Evolutionary conservation across 2,329 filamentous ascomycete genomes (phyloP), one percentile per base, ranked within the genome.

Genomic region (Ascochyta viciae-villosae): DNA sequence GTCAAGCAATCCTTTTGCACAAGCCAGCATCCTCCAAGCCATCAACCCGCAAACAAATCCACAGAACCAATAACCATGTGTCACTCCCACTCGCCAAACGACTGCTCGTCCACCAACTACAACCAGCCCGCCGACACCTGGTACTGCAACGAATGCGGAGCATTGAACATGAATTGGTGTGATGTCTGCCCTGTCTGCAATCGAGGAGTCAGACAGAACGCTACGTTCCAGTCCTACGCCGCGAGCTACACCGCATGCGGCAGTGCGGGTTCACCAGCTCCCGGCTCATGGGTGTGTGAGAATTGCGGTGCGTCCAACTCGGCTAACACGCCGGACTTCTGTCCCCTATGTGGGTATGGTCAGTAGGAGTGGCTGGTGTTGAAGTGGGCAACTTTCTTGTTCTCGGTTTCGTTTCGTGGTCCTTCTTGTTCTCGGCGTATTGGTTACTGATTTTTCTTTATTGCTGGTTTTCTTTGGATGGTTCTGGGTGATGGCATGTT

Each of bases 141-240:
- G 54, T 52, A 57, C 35, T 57, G 54, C 49, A 15, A 1, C 10
- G 38, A 53, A 7, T 57, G 54, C 19, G 23, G n/a, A 1, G 16
- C 15, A 0, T 15, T 43, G 44, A 53, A 57, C 27, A 24, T 43
- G 46, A n/a, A 39, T 16, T 49, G 26, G 26, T 34, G 13, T 9
- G 44, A 49, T 5, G 3, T 29, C 3, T 57, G 54, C n/a, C 48
- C 54, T 0, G 27, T 41, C 9, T 51, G 47, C 31, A 7, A 24
- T 2, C 4, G n/a, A 9, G 53, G 53, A 7, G 13, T 4, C 5
- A 26, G 19, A 19, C 6, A 31, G 23, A 5, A 19, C 5, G 27
- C 10, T 4, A 13, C 16, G 2, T 22, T 0, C 10, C 29, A 24
- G 3, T 37, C 26, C 1, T 38, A 34, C n/a, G 37, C 37, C 6